A percentile compares a stretch with the other conserved stretches of the same genome.
phyloP scores from a whole-genome alignment of 371 early-diverging fungal genomes.

The Mortierella sp. region DNA sequence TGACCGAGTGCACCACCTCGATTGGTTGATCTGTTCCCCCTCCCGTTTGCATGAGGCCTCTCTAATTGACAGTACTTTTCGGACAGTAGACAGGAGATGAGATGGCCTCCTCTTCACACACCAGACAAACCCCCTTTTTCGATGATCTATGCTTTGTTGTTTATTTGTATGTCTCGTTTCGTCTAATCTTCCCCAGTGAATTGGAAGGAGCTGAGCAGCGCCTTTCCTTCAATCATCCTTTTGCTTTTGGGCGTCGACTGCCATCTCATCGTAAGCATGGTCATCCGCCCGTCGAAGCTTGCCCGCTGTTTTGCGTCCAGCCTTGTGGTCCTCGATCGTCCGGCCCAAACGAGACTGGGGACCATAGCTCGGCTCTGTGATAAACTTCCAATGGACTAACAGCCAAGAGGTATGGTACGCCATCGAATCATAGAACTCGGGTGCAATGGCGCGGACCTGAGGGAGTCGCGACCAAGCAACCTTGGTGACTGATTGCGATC shows the following conservation, averaged over 20 bases:
- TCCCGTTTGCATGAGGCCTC: too few relatives aligned
- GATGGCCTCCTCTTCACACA: too few relatives aligned
- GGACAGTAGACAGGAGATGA: too few relatives aligned
- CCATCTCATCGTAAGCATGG: slow-evolving; percentile 50
- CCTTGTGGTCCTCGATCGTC: slow-evolving; percentile 74
- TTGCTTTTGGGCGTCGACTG: slow-evolving; percentile 15
- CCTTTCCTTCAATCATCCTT: slow-evolving; percentile 10
- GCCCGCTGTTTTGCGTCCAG: slow-evolving; percentile 63
- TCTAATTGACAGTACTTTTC: too few relatives aligned
- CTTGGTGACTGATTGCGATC: slow-evolving; percentile 50
- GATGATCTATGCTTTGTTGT: too few relatives aligned
- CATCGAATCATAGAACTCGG: slow-evolving; percentile 91
- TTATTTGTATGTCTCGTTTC: too few relatives aligned
- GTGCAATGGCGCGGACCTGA: slow-evolving; percentile 79
- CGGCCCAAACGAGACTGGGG: slow-evolving; percentile 89
- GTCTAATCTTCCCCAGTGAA: too few relatives aligned
- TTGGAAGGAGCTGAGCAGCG: too few relatives aligned
- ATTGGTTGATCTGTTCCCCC: too few relatives aligned
- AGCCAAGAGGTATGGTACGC: slow-evolving; percentile 92
- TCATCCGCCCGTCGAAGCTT: slow-evolving; percentile 48
- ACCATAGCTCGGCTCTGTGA: slow-evolving; percentile 75
- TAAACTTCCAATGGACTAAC: slow-evolving; percentile 84
- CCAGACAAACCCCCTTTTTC: too few relatives aligned
- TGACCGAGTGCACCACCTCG: too few relatives aligned
- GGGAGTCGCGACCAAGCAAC: slow-evolving; percentile 95